Conservation (phyloP, 805 yeast genomes). For the Schizosaccharomyces osmophilus region DNA sequence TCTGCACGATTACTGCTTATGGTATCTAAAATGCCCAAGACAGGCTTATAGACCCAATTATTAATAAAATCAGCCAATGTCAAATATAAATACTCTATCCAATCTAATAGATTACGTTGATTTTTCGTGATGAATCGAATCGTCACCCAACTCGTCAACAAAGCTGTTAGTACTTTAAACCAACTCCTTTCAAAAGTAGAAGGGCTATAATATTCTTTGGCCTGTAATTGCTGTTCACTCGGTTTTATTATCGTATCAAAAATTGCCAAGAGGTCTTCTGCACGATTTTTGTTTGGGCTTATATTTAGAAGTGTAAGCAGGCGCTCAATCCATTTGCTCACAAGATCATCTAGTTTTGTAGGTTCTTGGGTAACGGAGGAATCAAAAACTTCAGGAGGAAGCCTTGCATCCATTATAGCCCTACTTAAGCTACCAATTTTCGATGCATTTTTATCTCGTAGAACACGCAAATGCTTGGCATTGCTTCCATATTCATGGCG, state of each 20-base stretch:
- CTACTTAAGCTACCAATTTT: not conserved
- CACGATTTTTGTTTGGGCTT: not conserved
- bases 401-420: not conserved
- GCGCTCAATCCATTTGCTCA: not conserved
- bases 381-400: not conserved
- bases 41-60: not conserved
- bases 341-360: not conserved
- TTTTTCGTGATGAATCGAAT: not conserved
- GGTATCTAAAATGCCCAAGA: not conserved
- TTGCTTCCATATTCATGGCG: not conserved
- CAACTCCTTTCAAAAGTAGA: not conserved
- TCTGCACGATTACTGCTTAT: conserved; percentile 34
- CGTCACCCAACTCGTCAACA: not conserved
- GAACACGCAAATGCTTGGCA: not conserved
- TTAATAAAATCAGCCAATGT: not conserved
- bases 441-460: not conserved
- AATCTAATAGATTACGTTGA: not conserved
- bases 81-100: not conserved
- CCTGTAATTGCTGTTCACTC: too few species aligned
- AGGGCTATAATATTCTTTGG: not conserved
- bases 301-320: not conserved
- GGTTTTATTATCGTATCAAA: not conserved
- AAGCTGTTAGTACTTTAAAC: not conserved
- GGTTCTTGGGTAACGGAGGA: not conserved
- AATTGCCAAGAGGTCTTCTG: not conserved